phyloP scores from a whole-genome alignment of 2,329 filamentous ascomycete species.

The Furcasterigmium sp. region DNA sequence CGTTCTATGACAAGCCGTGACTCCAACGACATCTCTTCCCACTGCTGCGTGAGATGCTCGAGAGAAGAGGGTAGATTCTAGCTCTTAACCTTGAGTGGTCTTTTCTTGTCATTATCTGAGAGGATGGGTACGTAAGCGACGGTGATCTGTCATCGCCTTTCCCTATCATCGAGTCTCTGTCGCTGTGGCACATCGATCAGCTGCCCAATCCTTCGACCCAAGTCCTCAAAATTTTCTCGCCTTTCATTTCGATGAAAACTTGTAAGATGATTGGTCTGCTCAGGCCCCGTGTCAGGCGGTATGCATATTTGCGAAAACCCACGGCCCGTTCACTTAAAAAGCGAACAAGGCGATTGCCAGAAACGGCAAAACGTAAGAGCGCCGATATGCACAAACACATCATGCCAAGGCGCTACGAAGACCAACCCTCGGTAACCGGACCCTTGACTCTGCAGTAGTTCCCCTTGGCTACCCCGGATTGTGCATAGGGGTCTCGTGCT shows the following conservation, averaged over 20 bases:
- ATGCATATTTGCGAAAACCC: background rate
- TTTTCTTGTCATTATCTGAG: no score
- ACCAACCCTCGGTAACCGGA: background rate
- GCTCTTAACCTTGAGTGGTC: no score
- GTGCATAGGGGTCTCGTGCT: conserved; percentile 4
- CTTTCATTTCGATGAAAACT: no score
- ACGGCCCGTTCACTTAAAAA: background rate
- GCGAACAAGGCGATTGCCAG: background rate
- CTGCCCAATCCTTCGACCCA: no score
- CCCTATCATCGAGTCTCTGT: no score
- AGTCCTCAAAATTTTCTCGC: no score
- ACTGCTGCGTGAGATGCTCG: no score
- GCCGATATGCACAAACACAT: conserved; percentile 3
- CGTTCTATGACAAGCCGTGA: background rate
- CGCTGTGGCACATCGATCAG: background rate
- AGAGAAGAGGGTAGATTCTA: no score
- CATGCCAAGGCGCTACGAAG: background rate
- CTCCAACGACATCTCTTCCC: background rate
- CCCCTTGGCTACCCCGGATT: conserved; percentile 1
- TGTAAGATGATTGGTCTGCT: no score
- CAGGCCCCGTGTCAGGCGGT: background rate
- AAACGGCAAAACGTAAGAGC: background rate
- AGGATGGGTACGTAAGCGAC: no score
- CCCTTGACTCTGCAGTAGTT: background rate
- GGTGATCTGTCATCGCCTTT: no score